Evolutionary conservation across 352 stramenopile genomes (phyloP), one percentile per base, ranked within the genome.

Genomic region (Thalassiosira hispida): DNA sequence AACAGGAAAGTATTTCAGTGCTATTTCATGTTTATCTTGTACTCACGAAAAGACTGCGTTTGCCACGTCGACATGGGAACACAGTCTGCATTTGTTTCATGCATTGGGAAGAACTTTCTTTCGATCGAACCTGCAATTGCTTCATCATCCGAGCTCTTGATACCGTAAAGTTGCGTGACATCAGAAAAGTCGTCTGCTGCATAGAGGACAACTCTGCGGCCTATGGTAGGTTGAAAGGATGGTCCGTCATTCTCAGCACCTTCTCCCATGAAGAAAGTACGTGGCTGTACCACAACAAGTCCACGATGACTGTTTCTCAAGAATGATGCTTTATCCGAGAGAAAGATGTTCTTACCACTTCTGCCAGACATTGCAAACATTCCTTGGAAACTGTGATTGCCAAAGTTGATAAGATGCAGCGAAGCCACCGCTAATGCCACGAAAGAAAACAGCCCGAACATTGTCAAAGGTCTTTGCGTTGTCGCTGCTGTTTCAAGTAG

Each of bases 31-130:
- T n/a, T n/a, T n/a, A n/a, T n/a, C n/a, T n/a, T n/a, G 42, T 46
- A 77, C 73, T 82, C 46, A 82, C 73, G 79, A 67, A 80, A 75
- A 25, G 42, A 77, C 56, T 44, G 71, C 12, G 52, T 69, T 57
- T 86, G 79, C 79, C 73, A 83, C 23, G 72, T 11, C 16, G 73
- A 70, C 79, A 86, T 86, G 1, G 79, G 74, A 22, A 74, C 63
- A 63, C 79, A 86, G 31, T 82, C 63, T 53, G 61, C 14, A 56
- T 83, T 57, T 22, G 66, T 83, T 59, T 83, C 74, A 40, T 83
- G 74, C 51, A 53, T 35, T 5, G 74, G 74, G 46, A 83, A 83
- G 33, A 56, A 70, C 29, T 67, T 83, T 18, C 27, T 77, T 23
- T 83, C 74, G 49, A 83, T 77, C 5, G 59, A 46, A n/a, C 46